Percentiles rank a stretch among this genome's conserved stretches.
Conservation (phyloP, 225 moss, liverwort and hornwort genomes). For the Sphagnum contortum region DNA sequence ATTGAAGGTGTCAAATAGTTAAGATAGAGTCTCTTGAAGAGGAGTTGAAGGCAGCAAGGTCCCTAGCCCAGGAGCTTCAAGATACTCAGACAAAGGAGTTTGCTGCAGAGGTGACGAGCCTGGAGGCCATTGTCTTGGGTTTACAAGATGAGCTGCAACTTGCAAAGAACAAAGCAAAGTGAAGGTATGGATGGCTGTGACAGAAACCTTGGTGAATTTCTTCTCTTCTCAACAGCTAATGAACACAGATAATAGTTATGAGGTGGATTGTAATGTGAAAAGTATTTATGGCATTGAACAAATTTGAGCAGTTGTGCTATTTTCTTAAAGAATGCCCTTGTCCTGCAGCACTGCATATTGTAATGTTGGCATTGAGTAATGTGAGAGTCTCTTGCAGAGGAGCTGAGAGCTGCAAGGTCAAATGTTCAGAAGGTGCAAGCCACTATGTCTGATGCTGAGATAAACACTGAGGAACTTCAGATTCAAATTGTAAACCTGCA, state of each 20-base stretch:
- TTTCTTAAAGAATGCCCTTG: no score
- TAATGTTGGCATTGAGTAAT: slow-evolving; percentile 2
- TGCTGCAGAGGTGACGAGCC: no score
- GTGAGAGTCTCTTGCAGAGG: slow-evolving; percentile 17
- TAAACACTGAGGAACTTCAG: slow-evolving; percentile 25
- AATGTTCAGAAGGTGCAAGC: slow-evolving; percentile 23
- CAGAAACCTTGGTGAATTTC: no score
- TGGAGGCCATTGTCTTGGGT: not conserved
- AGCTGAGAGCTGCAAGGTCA: slow-evolving; percentile 14
- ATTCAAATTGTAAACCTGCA: slow-evolving; percentile 26
- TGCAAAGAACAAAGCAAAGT: slow-evolving; percentile 22
- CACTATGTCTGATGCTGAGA: slow-evolving; percentile 19
- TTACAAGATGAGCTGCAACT: slow-evolving; percentile 22
- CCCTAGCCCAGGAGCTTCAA: no score
- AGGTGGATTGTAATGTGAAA: not conserved
- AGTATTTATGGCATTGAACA: not conserved
- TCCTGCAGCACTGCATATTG: slow-evolving; percentile 22
- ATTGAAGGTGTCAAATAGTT: no score
- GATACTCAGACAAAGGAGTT: no score
- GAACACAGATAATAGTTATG: no score
- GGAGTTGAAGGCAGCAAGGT: no score
- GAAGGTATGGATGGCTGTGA: not conserved
- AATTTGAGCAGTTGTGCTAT: no score
- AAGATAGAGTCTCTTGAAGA: no score
- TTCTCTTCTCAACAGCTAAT: no score